phyloP scores from a whole-genome alignment of 2,329 filamentous ascomycete species.

The Diaporthe amygdali region DNA sequence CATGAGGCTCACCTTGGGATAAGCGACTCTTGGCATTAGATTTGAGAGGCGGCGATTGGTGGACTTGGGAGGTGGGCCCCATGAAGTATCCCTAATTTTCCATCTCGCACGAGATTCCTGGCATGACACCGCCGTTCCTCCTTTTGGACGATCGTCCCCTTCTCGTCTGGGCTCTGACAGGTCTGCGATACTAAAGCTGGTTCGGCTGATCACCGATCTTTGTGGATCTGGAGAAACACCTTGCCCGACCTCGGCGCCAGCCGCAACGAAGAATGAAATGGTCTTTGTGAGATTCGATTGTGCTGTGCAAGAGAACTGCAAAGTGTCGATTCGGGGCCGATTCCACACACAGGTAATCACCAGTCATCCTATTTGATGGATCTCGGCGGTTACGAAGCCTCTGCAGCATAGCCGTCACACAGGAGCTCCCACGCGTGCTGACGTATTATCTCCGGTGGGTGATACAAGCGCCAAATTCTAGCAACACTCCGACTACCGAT shows the following conservation, averaged over 20 bases:
- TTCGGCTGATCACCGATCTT: slow-evolving; percentile 5
- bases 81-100: slow-evolving; percentile 1
- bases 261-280: neutral
- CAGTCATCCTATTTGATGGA: neutral
- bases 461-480: neutral
- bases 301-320: neutral
- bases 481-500: neutral
- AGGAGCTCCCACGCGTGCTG: neutral
- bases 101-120: slow-evolving; percentile 7
- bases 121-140: slow-evolving; percentile 5
- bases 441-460: neutral
- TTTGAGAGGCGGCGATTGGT: neutral
- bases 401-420: neutral
- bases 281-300: neutral
- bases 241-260: neutral
- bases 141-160: neutral
- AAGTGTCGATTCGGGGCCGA: neutral
- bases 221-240: neutral
- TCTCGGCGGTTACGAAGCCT: neutral
- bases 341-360: neutral
- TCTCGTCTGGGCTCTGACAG: neutral
- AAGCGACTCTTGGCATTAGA: neutral
- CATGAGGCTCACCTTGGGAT: slow-evolving; percentile 16
- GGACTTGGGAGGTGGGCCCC: neutral
- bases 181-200: neutral